phyloP scores from a whole-genome alignment of 768 basidiomycete species.

The Suillus alpinus region DNA sequence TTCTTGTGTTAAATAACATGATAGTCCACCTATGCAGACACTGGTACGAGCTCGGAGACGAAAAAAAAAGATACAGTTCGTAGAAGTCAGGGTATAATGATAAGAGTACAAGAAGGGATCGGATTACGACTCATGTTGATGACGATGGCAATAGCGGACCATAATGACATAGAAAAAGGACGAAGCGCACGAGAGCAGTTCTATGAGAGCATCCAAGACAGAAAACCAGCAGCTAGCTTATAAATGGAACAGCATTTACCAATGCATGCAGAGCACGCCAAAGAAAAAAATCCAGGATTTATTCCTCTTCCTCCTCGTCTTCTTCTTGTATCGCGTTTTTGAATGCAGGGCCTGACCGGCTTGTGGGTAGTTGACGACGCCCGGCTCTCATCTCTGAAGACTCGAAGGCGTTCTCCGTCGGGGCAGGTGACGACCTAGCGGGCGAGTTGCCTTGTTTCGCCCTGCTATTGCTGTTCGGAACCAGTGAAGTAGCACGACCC shows the following conservation, averaged over 20 bases:
- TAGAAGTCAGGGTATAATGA: constrained; percentile 25
- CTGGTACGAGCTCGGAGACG: background rate
- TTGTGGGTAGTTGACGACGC: constrained; percentile 66
- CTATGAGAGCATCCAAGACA: constrained; percentile 14
- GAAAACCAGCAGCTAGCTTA: constrained; percentile 3
- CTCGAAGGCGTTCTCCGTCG: constrained; percentile 48
- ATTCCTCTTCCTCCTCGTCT: constrained; percentile 81
- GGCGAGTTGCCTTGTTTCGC: constrained; percentile 58
- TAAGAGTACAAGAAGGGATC: constrained; percentile 11
- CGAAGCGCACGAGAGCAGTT: constrained; percentile 7
- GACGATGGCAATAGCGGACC: constrained; percentile 17
- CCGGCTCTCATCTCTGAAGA: constrained; percentile 49
- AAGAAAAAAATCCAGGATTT: constrained; percentile 8
- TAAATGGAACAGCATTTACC: constrained; percentile 6
- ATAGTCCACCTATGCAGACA: background rate
- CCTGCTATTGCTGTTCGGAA: constrained; percentile 30
- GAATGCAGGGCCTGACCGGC: constrained; percentile 71
- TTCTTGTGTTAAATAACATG: background rate
- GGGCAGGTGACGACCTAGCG: constrained; percentile 56
- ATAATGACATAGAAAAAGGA: constrained; percentile 5
- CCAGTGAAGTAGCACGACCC: constrained; percentile 21
- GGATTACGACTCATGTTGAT: constrained; percentile 4
- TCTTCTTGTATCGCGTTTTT: constrained; percentile 76
- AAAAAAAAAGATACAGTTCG: constrained; percentile 4
- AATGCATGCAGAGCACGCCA: background rate